phyloP scores from a whole-genome alignment of 2,329 filamentous ascomycete species.

The Myriosclerotinia curreyana region DNA sequence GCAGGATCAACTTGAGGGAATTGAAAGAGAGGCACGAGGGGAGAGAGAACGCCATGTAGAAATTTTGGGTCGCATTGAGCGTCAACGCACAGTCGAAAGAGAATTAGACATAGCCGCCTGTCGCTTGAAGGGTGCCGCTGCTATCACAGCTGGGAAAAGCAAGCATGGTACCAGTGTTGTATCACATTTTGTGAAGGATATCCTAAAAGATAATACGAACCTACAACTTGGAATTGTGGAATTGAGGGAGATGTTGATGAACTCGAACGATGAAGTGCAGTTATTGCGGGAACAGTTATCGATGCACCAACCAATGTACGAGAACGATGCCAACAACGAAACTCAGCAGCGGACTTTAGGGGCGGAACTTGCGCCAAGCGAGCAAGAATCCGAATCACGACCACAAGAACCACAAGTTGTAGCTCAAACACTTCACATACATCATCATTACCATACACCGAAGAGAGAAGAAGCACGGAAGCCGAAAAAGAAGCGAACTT shows the following conservation, averaged over 20 bases:
- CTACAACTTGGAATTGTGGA: slow-evolving; percentile 90
- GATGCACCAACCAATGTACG: slow-evolving; percentile 67
- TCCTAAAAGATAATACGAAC: slow-evolving; percentile 92
- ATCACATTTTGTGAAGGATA: slow-evolving; percentile 94
- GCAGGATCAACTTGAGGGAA: slow-evolving; percentile 82
- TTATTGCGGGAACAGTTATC: slow-evolving; percentile 76
- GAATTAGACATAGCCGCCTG: slow-evolving; percentile 78
- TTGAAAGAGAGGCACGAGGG: slow-evolving; percentile 77
- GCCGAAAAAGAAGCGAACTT: slow-evolving; percentile 69
- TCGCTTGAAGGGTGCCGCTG: slow-evolving; percentile 77
- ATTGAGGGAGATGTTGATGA: slow-evolving; percentile 82
- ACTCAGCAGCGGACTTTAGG: slow-evolving; percentile 56
- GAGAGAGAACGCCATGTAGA: slow-evolving; percentile 81
- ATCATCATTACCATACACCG: slow-evolving; percentile 85
- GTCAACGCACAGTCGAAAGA: slow-evolving; percentile 75
- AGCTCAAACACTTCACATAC: slow-evolving; percentile 81
- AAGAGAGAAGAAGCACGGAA: slow-evolving; percentile 60
- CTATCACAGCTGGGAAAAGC: slow-evolving; percentile 52
- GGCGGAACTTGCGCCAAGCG: slow-evolving; percentile 64
- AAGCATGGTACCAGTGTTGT: slow-evolving; percentile 68
- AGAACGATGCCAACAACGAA: slow-evolving; percentile 39
- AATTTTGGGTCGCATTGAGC: slow-evolving; percentile 77
- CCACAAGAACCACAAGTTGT: slow-evolving; percentile 38
- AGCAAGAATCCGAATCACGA: slow-evolving; percentile 32
- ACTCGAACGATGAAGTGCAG: slow-evolving; percentile 92